These are phyloP conservation scores for Elaeis guineensis DNA, from an alignment of 176 grass and related monocot genomes.

Conservation along the genomic window DNA sequence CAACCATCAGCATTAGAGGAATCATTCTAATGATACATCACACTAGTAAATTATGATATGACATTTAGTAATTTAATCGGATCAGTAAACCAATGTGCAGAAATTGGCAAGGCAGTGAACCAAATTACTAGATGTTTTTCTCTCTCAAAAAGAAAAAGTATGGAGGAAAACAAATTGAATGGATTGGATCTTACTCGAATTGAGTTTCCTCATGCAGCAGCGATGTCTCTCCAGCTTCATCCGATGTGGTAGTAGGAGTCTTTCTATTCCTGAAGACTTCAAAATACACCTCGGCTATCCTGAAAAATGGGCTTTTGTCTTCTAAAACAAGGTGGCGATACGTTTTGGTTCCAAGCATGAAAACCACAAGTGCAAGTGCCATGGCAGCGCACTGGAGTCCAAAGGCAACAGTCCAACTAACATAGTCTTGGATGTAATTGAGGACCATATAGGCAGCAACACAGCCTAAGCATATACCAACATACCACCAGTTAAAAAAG, in stretches of 20 bases:
- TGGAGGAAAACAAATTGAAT: too few species aligned
- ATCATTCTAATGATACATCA: not conserved
- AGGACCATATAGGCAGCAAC: not conserved
- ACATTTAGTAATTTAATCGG: not conserved
- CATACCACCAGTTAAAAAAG: conserved; percentile 69
- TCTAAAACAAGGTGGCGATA: conserved; percentile 3
- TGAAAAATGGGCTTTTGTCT: not conserved
- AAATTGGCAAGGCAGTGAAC: too few species aligned
- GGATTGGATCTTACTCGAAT: not conserved
- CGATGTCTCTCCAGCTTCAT: not conserved
- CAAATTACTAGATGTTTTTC: too few species aligned
- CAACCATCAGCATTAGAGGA: too few species aligned
- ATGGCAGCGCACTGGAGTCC: not conserved
- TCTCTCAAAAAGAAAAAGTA: too few species aligned
- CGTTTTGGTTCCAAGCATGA: not conserved
- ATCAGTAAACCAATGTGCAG: too few species aligned
- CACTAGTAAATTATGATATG: not conserved
- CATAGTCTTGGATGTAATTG: conserved; percentile 6
- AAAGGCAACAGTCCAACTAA: conserved; percentile 1
- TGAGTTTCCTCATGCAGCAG: not conserved
- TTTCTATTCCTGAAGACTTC: not conserved
- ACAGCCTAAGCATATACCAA: conserved; percentile 24
- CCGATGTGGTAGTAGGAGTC: not conserved
- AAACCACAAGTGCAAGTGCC: not conserved
- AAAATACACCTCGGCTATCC: not conserved